Base-by-base conservation (phyloP, 176 grass and related monocot genomes). In the Puccinellia tenuiflora region DNA sequence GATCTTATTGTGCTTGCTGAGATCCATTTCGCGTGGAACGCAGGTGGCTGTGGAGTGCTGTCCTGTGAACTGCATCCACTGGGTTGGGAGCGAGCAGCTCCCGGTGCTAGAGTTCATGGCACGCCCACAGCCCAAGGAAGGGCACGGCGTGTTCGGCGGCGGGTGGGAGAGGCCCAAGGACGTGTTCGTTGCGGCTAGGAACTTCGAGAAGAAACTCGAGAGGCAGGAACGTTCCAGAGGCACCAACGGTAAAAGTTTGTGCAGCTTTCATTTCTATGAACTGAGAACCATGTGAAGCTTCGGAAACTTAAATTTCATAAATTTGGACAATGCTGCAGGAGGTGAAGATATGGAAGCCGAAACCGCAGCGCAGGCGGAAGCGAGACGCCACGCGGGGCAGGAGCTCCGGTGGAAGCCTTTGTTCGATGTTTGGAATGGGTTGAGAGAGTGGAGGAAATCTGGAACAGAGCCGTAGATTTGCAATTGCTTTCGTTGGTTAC, bases 41-140 rank as follows among this genome's bases (percentile, higher is more conserved):
- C 61, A 93, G 91, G 73, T 93, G 57, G 85, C 91, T 17, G 82
- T 93, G 53, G 91, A 93, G 24, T 88, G 30, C 62, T 93, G 82
- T 57, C 91, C 88, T 5, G 81, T 90, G 35, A 72, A 90, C 70
- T 93, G 88, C 85, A 93, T 88, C 60, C 91, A 83, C 63, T 90
- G 85, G 91, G 88, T 93, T 8, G 71, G 69, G 28, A 88, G 73
- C 48, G 54, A 90, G 22, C 85, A 90, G 20, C 78, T 93, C 22
- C 65, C 73, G 15, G 30, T 68, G 67, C 77, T 93, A 9, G 87
- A 85, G 77, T 81, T 89, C 60, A 72, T 85, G 76, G 20, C 46
- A 10, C 68, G 68, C 1, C 76, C 82, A 1, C 82, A 89, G 42
- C 52, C 63, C 11, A 89, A 82, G 63, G 83, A 89, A 82, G 78